Conservation (phyloP, 306 rosid species). For the Cucurbita maxima region DNA sequence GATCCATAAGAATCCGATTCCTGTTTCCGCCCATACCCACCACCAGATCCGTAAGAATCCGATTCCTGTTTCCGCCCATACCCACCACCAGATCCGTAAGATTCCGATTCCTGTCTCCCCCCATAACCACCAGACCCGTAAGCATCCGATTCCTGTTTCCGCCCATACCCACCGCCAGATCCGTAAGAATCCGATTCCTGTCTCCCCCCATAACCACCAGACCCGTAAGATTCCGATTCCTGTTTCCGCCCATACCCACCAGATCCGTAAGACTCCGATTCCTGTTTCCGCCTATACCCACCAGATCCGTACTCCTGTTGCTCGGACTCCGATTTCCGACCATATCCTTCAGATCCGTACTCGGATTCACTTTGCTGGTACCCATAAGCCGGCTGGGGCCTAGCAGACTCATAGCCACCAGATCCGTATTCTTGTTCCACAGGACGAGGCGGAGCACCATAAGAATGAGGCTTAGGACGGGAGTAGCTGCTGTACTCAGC, state of each 20-base stretch:
- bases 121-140: conserved; percentile 4
- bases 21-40: neutral
- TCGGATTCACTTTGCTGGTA: neutral
- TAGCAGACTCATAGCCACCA: conserved; percentile 5
- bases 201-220: conserved; percentile 4
- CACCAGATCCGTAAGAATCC: neutral
- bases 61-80: conserved; percentile 2
- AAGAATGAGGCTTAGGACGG: conserved; percentile 34
- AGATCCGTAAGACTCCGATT: neutral
- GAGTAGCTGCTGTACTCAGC: conserved; percentile 59
- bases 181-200: conserved; percentile 6
- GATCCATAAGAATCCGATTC: conserved; percentile 5
- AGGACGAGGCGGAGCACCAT: neutral
- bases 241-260: conserved; percentile 11
- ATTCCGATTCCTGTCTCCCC: conserved; percentile 1
- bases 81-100: conserved; percentile 10
- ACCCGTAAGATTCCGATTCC: conserved; percentile 10
- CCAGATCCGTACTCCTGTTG: conserved; percentile 7
- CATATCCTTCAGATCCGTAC: conserved; percentile 5
- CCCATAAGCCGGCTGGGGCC: conserved; percentile 19
- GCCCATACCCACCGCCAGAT: neutral
- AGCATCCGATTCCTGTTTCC: no score
- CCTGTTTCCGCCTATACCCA: conserved; percentile 11
- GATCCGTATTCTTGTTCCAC: neutral
- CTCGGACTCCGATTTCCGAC: neutral